Base-by-base conservation (phyloP, 208 protist species). In the Acanthamoeba triangularis region DNA sequence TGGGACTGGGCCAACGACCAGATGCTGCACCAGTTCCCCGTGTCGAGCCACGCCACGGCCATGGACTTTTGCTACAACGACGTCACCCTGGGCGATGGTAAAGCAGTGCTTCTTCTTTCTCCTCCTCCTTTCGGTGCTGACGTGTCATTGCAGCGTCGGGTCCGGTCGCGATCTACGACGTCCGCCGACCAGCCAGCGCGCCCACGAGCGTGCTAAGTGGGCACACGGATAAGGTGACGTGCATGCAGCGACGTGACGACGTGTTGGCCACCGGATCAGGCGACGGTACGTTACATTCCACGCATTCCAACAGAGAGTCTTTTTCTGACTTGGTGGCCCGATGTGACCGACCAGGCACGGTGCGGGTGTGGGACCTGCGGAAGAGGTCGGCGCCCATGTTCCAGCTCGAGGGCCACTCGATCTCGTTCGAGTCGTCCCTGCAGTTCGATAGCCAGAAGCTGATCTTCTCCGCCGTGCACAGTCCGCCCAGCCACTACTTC, bases 391-490 rank as follows among this genome's bases (percentile, higher is more conserved):
- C 67, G 33, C 67, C 67, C 35, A 23, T 76, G 67, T 76, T 44
- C 67, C 28, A 41, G 67, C 67, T 76, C 33, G 67, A 76, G 67
- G 67, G 67, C 23, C 67, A 76, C 67, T 16, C 33, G 23, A 76
- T 76, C 67, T 76, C 67, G 30, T 76, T 76, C 30, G 67, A 44
- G 23, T 76, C 67, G 4, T 76, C 67, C 30, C 67, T 76, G 67
- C 67, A 76, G 67, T 76, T 76, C 67, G 67, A 76, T 7, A 76
- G 67, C 67, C 67, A 76, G 67, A 76, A 76, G 35, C 67, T 76
- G 23, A 76, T 76, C 67, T 76, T 76, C 35, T 33, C 67, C 28
- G 67, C 67, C 67, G 67, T 76, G 11, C 67, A 76, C 67, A 76
- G 18, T n/a, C 67, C 67, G 30, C 67, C 67, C 67, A 76, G 10